Percentiles rank a stretch among this genome's conserved stretches.
Evolutionary conservation across 2,329 filamentous ascomycete genomes (phyloP).

Genomic region (Pseudonectria foliicola): DNA sequence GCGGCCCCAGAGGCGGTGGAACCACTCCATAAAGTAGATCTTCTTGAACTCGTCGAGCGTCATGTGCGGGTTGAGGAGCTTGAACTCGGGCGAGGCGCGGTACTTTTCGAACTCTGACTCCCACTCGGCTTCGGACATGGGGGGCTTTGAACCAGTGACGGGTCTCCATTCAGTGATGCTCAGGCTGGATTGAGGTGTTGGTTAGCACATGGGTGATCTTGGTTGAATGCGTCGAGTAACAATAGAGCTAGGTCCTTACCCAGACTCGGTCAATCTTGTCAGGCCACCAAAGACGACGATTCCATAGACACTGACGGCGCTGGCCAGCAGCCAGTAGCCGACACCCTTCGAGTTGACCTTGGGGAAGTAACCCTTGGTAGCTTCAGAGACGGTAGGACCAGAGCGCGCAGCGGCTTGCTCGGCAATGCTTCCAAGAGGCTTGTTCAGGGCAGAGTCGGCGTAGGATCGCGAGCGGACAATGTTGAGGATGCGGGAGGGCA

Average conservation of each 20-base stretch:
- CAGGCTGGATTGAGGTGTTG: constrained; percentile 54
- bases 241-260: constrained; percentile 44
- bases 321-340: constrained; percentile 87
- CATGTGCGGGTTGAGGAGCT: constrained; percentile 89
- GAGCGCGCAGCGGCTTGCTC: constrained; percentile 19
- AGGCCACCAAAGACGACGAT: constrained; percentile 94
- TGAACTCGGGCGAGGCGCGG: constrained; percentile 85
- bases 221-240: too few species aligned
- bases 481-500: constrained; percentile 33
- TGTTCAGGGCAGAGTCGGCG: constrained; percentile 26
- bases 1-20: constrained; percentile 88
- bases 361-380: constrained; percentile 38
- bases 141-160: constrained; percentile 85
- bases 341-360: constrained; percentile 68
- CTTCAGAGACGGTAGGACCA: constrained; percentile 14
- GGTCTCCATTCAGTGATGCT: constrained; percentile 99
- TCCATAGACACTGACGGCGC: constrained; percentile 88
- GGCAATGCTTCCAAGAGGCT: constrained; percentile 21
- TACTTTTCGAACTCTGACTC: constrained; percentile 91
- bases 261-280: constrained; percentile 91
- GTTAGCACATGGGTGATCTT: too few species aligned
- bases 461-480: constrained; percentile 33
- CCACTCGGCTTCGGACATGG: constrained; percentile 74
- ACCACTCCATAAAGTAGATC: constrained; percentile 99
- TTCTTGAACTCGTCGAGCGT: constrained; percentile 89